phyloP scores from a whole-genome alignment of 2,329 filamentous ascomycete genomes.

The Colletotrichum spinosum region DNA sequence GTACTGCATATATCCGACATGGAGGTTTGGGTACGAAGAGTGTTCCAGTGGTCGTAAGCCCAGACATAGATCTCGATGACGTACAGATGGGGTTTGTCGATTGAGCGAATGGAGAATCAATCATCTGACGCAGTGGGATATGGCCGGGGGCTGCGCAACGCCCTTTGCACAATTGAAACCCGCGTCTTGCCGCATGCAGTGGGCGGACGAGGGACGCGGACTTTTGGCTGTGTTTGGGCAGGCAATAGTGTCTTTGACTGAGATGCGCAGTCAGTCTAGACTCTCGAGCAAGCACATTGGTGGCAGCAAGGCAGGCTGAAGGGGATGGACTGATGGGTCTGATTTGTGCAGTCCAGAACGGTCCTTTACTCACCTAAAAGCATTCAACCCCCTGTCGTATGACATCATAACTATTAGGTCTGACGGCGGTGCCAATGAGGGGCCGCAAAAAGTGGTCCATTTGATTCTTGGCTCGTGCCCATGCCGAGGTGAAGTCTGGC shows the following conservation, averaged over 20 bases:
- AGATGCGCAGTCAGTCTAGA: not conserved
- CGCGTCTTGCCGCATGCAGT: conserved; percentile 34
- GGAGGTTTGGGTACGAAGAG: not conserved
- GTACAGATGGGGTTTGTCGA: conserved; percentile 20
- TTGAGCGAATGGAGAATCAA: conserved; percentile 34
- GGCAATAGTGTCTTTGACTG: conserved; percentile 4
- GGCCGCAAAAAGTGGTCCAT: not conserved
- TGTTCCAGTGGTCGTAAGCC: conserved; percentile 16
- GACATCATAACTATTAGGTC: conserved; percentile 19
- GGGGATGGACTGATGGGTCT: not conserved
- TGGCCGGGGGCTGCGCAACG: conserved; percentile 19
- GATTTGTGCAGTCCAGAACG: conserved; percentile 33
- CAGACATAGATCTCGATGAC: conserved; percentile 35
- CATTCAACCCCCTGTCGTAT: conserved; percentile 19
- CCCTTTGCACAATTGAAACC: conserved; percentile 29
- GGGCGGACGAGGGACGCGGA: conserved; percentile 20
- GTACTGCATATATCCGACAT: not conserved
- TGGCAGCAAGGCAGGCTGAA: conserved; percentile 4
- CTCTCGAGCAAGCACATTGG: not conserved
- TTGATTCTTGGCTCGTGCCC: conserved; percentile 16
- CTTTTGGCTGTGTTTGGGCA: not conserved
- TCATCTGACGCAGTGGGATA: conserved; percentile 28
- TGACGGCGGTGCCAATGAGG: conserved; percentile 14
- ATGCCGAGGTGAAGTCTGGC: conserved; percentile 2
- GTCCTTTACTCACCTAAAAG: conserved; percentile 25